Evolutionary conservation across 805 yeast genomes (phyloP), one percentile per base, ranked within the genome.

Genomic region (Wickerhamiella australiensis): DNA sequence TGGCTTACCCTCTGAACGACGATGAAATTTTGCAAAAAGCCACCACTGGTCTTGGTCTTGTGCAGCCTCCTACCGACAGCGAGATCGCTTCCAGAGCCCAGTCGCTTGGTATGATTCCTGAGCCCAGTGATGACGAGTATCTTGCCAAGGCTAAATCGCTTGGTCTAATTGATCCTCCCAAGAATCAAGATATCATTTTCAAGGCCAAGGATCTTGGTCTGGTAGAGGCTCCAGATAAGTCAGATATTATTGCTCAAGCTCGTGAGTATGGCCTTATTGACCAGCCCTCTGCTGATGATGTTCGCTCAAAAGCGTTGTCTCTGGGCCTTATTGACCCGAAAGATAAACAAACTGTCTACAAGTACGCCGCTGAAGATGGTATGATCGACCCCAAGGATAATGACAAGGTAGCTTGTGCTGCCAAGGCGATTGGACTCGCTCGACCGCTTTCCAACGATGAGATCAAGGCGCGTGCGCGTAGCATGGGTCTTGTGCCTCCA

Each of bases 1-100:
- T 50, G 9, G 47, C 17, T 1, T 13, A 33, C 2, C 56, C 54
- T 1, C 44, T 33, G 3, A 26, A 46, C 6, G 88, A 83, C 5
- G 92, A 84, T 59, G 55, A 50, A 20, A 42, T 55, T 8, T 13
- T 18, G 13, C 33, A 53, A 18, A 13, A 11, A 13, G 50, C 50
- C 33, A n/a, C n/a, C n/a, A 22, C 31, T 27, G 26, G 6, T 7
- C 46, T 31, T 29, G 46, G 46, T 9, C 17, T 47, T 12, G 42
- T 13, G 5, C n/a, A 40, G 8, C 40, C 40, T 9, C 41, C 33
- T 15, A 22, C 18, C 4, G 46, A 47, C 21, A 35, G 35, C 18
- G 45, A 53, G 21, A 42, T 53, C n/a, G 5, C 29, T 18, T 23
- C n/a, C 25, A 26, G 18, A 21, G 58, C 59, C 17, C 36, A n/a